Percentiles rank a stretch among this genome's conserved stretches.
These are phyloP conservation scores for Geotrichum restrictum DNA, from an alignment of 1,139 yeast species.

Conservation along the genomic window DNA sequence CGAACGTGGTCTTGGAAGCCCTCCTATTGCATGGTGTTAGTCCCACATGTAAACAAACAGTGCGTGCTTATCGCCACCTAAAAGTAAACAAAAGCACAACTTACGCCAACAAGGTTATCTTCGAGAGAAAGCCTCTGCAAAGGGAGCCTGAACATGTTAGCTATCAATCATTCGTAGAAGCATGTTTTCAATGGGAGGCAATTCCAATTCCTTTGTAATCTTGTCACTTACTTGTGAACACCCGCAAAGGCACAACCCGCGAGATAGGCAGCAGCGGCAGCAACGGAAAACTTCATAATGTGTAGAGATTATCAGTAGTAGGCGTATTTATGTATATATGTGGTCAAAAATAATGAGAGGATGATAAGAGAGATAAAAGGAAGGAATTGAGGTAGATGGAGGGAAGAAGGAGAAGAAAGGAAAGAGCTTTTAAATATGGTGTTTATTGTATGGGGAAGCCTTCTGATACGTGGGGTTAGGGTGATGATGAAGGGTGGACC, in stretches of 20 bases:
- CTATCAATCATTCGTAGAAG: neutral
- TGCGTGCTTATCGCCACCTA: neutral
- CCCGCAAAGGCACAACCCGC: slow-evolving; percentile 49
- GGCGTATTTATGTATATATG: neutral
- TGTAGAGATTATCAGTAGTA: neutral
- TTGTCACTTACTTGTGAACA: slow-evolving; percentile 34
- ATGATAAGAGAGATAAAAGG: neutral
- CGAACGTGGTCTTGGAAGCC: slow-evolving; percentile 59
- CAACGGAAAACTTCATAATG: slow-evolving; percentile 27
- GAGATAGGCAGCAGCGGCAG: slow-evolving; percentile 52
- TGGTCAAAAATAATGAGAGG: neutral
- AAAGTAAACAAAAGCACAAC: slow-evolving; percentile 17
- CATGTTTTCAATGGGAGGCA: neutral
- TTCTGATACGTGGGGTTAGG: neutral
- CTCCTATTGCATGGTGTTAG: slow-evolving; percentile 22
- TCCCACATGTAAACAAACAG: neutral
- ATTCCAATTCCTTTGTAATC: neutral
- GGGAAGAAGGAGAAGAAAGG: neutral
- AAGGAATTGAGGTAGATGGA: neutral
- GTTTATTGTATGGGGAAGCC: neutral
- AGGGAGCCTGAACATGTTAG: slow-evolving; percentile 42
- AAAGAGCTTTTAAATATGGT: neutral
- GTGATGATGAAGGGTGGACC: too few species aligned
- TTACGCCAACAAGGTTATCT: slow-evolving; percentile 56
- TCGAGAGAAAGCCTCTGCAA: slow-evolving; percentile 61